phyloP scores from a whole-genome alignment of 805 yeast species.

The Torulaspora quercuum region DNA sequence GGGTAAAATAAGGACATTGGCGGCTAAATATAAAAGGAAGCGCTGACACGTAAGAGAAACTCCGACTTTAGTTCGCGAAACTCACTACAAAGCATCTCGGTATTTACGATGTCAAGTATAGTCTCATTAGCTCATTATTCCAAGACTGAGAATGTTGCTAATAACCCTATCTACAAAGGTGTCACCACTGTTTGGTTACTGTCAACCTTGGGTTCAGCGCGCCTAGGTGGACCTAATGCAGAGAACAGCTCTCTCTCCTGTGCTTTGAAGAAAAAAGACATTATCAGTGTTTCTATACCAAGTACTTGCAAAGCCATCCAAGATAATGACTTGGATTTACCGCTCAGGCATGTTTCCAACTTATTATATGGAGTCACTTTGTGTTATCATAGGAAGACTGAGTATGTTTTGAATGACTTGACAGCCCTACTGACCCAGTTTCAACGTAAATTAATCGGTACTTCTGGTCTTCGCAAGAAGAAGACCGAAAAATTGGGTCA shows the following conservation, averaged over 20 bases:
- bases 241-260: constrained; percentile 6
- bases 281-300: constrained; percentile 33
- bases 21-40: constrained; percentile 8
- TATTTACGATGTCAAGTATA: constrained; percentile 8
- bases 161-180: constrained; percentile 12
- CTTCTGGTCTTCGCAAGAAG: constrained; percentile 3
- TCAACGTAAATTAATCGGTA: constrained; percentile 16
- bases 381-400: constrained; percentile 34
- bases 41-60: constrained; percentile 1
- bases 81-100: background rate
- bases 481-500: constrained; percentile 3
- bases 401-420: constrained; percentile 32
- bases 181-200: constrained; percentile 36
- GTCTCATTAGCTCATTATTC: constrained; percentile 11
- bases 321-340: constrained; percentile 18
- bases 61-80: background rate
- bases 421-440: constrained; percentile 24
- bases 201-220: constrained; percentile 26
- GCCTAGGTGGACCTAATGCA: background rate
- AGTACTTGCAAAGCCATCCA: constrained; percentile 30
- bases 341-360: constrained; percentile 31
- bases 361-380: constrained; percentile 34
- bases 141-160: background rate
- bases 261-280: constrained; percentile 30
- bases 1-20: constrained; percentile 3